Base-by-base conservation (phyloP, 129 eudicot genomes). In the Silybum marianum region DNA sequence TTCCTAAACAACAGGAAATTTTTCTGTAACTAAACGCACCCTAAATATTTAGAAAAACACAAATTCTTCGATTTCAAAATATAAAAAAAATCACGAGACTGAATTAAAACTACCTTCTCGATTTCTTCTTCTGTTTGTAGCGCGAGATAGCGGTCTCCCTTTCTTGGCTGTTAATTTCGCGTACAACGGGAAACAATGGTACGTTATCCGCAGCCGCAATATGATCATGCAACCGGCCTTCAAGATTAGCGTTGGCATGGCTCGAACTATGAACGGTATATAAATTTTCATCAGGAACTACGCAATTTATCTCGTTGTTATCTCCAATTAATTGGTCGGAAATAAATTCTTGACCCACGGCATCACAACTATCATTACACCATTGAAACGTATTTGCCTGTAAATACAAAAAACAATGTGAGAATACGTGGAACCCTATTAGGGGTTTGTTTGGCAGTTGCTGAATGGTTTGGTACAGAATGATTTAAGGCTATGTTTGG, bases 111-210 rank as follows among this genome's bases (percentile, higher is more conserved):
- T 90, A 89, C 97, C 98, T 95, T 72, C 98, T 88, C 48, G 88
- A 86, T 89, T 91, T 92, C 92, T 88, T 95, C 86, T 94, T 95
- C 82, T 95, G 97, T 83, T 95, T 95, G 88, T 95, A 95, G 22
- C 98, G 93, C 7, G 93, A 86, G 79, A 95, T n/a, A 0, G 98
- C 98, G 14, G 94, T 82, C 78, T 90, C 97, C 48, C 98, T 77
- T 60, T 90, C 97, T 58, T 89, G 97, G 71, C 81, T 92, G 76
- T 84, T 90, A 32, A 92, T 71, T 67, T 91, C 98, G 62, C 87
- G 88, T 12, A 82, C 32, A 84, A 71, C 78, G 24, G 91, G 97
- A 69, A 82, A 71, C 67, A 72, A 38, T 23, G 81, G 87, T 3
- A 77, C 11, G 68, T 69, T 71, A 36, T 90, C 91, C 78, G 65